Conservation (phyloP, 2,329 filamentous ascomycete species). For the Ceratocystis albifundus region DNA sequence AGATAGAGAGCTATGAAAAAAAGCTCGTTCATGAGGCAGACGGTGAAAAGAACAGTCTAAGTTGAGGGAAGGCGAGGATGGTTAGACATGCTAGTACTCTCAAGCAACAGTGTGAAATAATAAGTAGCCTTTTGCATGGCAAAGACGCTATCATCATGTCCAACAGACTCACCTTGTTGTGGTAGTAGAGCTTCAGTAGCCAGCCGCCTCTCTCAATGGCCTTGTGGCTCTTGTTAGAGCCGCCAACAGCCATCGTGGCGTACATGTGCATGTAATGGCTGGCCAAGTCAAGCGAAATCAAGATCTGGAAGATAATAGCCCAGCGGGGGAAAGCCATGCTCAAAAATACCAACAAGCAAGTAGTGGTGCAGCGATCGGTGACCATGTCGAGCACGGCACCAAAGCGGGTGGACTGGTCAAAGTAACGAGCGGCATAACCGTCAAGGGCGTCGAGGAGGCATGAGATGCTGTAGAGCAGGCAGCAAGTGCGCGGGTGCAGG, state of each 20-base stretch:
- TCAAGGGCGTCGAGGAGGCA: conserved; percentile 93
- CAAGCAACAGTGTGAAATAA: background rate
- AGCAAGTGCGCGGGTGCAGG: conserved; percentile 91
- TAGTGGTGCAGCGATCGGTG: conserved; percentile 92
- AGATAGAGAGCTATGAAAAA: conserved; percentile 99
- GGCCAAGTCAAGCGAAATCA: conserved; percentile 85
- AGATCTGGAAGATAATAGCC: conserved; percentile 83
- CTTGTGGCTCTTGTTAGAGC: conserved; percentile 75
- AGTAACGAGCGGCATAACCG: conserved; percentile 70
- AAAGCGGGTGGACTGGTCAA: conserved; percentile 85
- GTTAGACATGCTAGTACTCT: background rate
- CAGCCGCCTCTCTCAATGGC: conserved; percentile 80
- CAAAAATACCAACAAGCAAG: conserved; percentile 87
- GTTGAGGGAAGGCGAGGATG: background rate
- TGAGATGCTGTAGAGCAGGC: conserved; percentile 79
- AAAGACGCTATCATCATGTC: background rate
- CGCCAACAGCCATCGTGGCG: conserved; percentile 78
- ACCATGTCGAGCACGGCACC: conserved; percentile 98
- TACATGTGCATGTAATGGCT: conserved; percentile 99
- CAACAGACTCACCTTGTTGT: conserved; percentile 65
- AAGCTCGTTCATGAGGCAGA: conserved; percentile 82
- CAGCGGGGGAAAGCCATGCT: conserved; percentile 89
- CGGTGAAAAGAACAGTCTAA: conserved; percentile 79
- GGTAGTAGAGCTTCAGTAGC: conserved; percentile 91
- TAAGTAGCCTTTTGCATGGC: background rate